phyloP scores from a whole-genome alignment of 495 filamentous ascomycete genomes.

The Choiromyces venosus region DNA sequence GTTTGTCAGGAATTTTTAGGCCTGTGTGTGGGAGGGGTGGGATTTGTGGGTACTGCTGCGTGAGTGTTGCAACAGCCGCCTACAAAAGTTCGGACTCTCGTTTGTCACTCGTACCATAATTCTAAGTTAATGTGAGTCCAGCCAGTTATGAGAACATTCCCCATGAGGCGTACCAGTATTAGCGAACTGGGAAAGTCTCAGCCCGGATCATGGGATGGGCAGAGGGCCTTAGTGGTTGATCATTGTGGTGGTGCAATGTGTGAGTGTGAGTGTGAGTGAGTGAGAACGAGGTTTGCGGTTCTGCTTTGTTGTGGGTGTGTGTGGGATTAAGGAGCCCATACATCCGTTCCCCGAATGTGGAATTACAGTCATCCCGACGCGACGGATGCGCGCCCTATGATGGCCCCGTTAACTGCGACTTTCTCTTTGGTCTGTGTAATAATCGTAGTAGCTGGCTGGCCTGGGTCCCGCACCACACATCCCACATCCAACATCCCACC shows the following conservation, averaged over 20 bases:
- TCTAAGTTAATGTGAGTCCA: too few relatives aligned
- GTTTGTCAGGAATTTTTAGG: conserved; percentile 4
- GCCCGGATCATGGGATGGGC: conserved; percentile 1
- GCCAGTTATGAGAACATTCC: neutral
- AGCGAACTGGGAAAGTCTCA: neutral
- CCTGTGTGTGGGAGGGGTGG: neutral
- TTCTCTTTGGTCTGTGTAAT: neutral
- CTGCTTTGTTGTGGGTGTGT: conserved; percentile 21
- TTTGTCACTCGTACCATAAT: neutral
- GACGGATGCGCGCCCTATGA: conserved; percentile 34
- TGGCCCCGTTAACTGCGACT: conserved; percentile 33
- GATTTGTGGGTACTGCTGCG: neutral
- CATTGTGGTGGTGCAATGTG: neutral
- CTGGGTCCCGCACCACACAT: conserved; percentile 28
- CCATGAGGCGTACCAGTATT: neutral
- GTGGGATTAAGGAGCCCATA: conserved; percentile 37
- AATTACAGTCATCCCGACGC: conserved; percentile 38
- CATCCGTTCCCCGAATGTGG: conserved; percentile 36
- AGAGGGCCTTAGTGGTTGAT: neutral
- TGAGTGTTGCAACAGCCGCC: neutral
- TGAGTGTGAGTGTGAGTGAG: neutral
- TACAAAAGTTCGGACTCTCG: neutral
- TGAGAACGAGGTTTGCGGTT: too few relatives aligned
- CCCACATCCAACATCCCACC: neutral
- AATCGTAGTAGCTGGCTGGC: neutral